phyloP scores from a whole-genome alignment of 1,139 yeast genomes.

The Taiozyma onychis region DNA sequence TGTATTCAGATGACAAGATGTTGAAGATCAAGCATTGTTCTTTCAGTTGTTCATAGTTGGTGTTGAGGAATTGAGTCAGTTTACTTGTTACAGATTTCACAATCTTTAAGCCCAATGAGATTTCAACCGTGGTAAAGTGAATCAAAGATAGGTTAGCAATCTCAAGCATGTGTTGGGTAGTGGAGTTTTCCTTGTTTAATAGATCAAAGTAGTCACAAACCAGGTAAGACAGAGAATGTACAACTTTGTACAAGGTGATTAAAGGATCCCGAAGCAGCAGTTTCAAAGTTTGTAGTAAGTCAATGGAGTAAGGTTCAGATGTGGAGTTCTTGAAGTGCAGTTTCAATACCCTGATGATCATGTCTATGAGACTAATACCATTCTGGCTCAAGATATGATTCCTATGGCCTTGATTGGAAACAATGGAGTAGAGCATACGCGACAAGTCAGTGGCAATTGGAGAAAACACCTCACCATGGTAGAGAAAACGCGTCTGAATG shows the following conservation, averaged over 20 bases:
- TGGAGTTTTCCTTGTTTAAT: slow-evolving; percentile 12
- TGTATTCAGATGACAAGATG: slow-evolving; percentile 14
- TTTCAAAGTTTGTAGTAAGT: slow-evolving; percentile 25
- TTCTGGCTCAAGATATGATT: slow-evolving; percentile 18
- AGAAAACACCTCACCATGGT: slow-evolving; percentile 21
- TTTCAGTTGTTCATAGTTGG: slow-evolving; percentile 19
- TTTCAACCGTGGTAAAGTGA: slow-evolving; percentile 7
- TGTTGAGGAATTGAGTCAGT: slow-evolving; percentile 8
- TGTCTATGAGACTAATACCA: slow-evolving; percentile 18
- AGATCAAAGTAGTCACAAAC: slow-evolving; percentile 12
- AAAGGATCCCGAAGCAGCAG: slow-evolving; percentile 10
- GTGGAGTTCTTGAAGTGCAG: slow-evolving; percentile 8
- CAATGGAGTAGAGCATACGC: slow-evolving; percentile 27
- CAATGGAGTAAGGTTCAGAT: slow-evolving; percentile 28
- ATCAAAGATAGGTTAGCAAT: slow-evolving; percentile 14
- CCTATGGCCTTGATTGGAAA: slow-evolving; percentile 31
- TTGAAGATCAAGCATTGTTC: slow-evolving; percentile 23
- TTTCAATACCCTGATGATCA: slow-evolving; percentile 21
- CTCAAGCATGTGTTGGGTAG: slow-evolving; percentile 16
- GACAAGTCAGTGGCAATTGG: slow-evolving; percentile 36
- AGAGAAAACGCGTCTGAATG: slow-evolving; percentile 7
- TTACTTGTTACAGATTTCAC: slow-evolving; percentile 14
- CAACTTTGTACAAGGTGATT: slow-evolving; percentile 4
- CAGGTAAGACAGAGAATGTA: slow-evolving; percentile 7
- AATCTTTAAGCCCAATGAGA: slow-evolving; percentile 11